These are phyloP conservation scores for Diaporthe australafricana DNA, from an alignment of 2,329 filamentous ascomycete species.

Conservation along the genomic window DNA sequence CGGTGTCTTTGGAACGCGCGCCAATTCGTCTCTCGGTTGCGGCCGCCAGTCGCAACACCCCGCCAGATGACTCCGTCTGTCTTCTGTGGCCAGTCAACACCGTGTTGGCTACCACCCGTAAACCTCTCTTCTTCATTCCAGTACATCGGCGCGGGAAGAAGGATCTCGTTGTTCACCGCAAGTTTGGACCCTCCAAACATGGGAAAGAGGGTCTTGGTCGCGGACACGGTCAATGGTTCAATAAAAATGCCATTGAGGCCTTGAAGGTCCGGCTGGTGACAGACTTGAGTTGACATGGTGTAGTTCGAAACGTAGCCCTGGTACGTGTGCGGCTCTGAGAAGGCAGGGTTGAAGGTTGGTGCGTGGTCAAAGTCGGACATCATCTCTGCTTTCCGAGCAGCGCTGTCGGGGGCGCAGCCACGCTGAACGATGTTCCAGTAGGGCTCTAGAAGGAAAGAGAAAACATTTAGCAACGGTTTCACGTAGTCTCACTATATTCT, in stretches of 20 bases:
- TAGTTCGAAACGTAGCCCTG: constrained; percentile 72
- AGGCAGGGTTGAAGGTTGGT: constrained; percentile 58
- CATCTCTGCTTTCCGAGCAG: constrained; percentile 62
- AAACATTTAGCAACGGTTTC: background rate
- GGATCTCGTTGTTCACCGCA: constrained; percentile 76
- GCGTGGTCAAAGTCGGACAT: constrained; percentile 57
- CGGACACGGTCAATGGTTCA: constrained; percentile 66
- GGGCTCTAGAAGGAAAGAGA: constrained; percentile 49
- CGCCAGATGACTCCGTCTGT: constrained; percentile 68
- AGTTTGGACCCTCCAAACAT: constrained; percentile 78
- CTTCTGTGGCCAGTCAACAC: constrained; percentile 70
- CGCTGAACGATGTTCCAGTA: constrained; percentile 70
- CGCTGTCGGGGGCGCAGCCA: constrained; percentile 72
- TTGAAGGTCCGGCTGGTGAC: constrained; percentile 73
- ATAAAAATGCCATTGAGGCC: constrained; percentile 74
- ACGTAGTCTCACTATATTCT: background rate
- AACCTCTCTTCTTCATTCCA: constrained; percentile 73
- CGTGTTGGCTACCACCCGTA: constrained; percentile 65
- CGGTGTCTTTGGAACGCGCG: constrained; percentile 80
- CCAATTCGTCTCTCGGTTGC: constrained; percentile 73
- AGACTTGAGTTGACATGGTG: constrained; percentile 70
- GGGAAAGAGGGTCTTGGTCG: constrained; percentile 70
- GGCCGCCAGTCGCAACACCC: constrained; percentile 74
- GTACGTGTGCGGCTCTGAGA: constrained; percentile 61
- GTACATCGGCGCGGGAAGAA: constrained; percentile 77